Conservation (phyloP, 176 grass and related monocot genomes). For the Musa itinerans region DNA sequence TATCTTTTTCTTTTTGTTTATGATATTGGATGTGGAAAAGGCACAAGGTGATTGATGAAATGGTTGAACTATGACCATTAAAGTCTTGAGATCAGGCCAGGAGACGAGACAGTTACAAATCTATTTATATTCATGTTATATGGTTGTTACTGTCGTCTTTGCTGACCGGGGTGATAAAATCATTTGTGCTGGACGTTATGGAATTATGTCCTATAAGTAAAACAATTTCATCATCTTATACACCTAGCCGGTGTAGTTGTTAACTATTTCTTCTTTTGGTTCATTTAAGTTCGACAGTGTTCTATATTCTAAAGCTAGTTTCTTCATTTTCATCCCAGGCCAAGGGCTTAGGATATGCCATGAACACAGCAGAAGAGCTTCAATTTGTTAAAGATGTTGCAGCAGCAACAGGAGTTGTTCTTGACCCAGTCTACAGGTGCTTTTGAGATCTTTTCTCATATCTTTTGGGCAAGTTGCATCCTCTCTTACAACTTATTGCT, state of each 20-base stretch:
- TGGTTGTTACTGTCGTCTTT: no score
- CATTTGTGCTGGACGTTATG: background rate
- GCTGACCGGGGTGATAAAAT: background rate
- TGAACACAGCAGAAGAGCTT: conserved; percentile 87
- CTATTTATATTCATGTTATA: no score
- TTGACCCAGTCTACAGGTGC: conserved; percentile 97
- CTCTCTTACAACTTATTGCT: background rate
- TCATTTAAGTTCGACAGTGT: background rate
- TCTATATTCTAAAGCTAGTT: background rate
- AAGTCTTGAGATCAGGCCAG: no score
- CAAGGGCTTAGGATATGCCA: conserved; percentile 94
- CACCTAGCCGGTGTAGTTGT: background rate
- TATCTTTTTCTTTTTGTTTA: no score
- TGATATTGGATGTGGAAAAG: no score
- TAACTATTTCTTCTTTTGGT: conserved; percentile 10
- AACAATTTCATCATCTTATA: background rate
- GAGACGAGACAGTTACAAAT: no score
- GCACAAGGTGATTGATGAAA: no score
- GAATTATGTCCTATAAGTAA: no score
- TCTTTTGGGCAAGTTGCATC: background rate
- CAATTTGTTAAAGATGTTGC: conserved; percentile 88
- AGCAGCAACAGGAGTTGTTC: conserved; percentile 68
- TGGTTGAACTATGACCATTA: no score
- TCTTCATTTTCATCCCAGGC: conserved; percentile 39
- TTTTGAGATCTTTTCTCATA: background rate